These are phyloP conservation scores for Pseudophaeomoniella oleicola DNA, from an alignment of 2,329 filamentous ascomycete genomes.

Conservation along the genomic window DNA sequence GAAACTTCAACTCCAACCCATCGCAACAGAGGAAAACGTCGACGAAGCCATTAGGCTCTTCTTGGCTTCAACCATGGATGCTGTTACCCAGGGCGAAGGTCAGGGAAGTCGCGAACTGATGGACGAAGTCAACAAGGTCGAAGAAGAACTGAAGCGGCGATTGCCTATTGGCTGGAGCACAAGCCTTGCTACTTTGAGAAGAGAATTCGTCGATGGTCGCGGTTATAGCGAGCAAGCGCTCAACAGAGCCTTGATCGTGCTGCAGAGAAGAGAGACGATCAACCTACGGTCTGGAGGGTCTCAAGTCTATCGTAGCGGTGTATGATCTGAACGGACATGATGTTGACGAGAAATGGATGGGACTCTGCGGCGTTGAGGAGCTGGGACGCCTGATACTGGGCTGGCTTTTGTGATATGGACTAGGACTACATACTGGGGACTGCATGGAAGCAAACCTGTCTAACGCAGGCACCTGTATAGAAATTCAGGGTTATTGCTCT, in stretches of 20 bases:
- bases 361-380: no score
- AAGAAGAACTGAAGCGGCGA: slow-evolving; percentile 73
- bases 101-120: slow-evolving; percentile 77
- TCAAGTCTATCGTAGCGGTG: slow-evolving; percentile 32
- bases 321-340: no score
- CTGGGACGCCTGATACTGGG: no score
- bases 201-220: slow-evolving; percentile 85
- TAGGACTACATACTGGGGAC: no score
- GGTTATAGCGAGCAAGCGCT: slow-evolving; percentile 79
- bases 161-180: slow-evolving; percentile 94
- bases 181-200: slow-evolving; percentile 66
- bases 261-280: slow-evolving; percentile 71
- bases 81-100: slow-evolving; percentile 76
- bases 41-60: slow-evolving; percentile 96
- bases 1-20: slow-evolving; percentile 71
- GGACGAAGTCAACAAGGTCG: slow-evolving; percentile 74
- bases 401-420: no score
- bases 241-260: slow-evolving; percentile 67
- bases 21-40: slow-evolving; percentile 82
- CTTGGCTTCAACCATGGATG: slow-evolving; percentile 94
- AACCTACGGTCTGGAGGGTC: slow-evolving; percentile 34
- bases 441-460: no score
- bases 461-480: no score
- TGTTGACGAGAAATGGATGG: no score
- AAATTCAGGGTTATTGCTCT: no score